Percentiles rank a stretch among this genome's conserved stretches.
Evolutionary conservation across 139 green algal genomes (phyloP).

Genomic region (Tetradesmus obliquus): DNA sequence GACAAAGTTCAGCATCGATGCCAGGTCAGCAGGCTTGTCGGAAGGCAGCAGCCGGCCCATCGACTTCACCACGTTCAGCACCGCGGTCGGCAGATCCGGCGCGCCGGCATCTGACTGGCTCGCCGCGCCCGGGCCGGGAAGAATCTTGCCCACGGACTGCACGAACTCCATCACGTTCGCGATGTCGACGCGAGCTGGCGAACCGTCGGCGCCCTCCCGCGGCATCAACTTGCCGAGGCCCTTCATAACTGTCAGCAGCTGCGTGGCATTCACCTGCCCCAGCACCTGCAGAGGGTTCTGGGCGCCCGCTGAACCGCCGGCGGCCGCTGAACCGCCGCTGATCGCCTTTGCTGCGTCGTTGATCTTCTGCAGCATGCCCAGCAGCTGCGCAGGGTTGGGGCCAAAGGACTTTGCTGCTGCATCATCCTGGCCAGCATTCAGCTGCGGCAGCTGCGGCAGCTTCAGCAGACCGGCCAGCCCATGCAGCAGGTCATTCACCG

Average conservation of each 20-base stretch:
- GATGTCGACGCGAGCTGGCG: neutral
- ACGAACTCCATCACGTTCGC: neutral
- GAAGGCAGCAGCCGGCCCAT: neutral
- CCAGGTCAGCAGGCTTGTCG: neutral
- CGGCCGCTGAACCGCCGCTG: neutral
- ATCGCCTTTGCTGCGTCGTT: neutral
- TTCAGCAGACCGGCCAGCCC: neutral
- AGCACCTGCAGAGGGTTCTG: neutral
- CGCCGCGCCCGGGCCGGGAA: neutral
- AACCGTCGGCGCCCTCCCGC: neutral
- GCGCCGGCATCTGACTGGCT: neutral
- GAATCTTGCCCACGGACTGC: neutral
- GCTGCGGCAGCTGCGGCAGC: neutral
- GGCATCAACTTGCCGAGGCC: neutral
- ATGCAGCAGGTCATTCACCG: neutral
- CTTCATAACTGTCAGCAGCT: neutral
- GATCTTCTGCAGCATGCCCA: slow-evolving; percentile 7
- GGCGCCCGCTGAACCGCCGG: neutral
- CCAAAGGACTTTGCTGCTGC: neutral
- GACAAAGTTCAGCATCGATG: neutral
- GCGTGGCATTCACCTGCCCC: neutral
- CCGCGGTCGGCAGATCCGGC: neutral
- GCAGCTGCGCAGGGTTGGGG: neutral
- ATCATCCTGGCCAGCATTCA: neutral
- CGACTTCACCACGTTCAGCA: neutral